These are phyloP conservation scores for Verticillium klebahnii DNA, from an alignment of 2,329 filamentous ascomycete genomes.

Conservation along the genomic window DNA sequence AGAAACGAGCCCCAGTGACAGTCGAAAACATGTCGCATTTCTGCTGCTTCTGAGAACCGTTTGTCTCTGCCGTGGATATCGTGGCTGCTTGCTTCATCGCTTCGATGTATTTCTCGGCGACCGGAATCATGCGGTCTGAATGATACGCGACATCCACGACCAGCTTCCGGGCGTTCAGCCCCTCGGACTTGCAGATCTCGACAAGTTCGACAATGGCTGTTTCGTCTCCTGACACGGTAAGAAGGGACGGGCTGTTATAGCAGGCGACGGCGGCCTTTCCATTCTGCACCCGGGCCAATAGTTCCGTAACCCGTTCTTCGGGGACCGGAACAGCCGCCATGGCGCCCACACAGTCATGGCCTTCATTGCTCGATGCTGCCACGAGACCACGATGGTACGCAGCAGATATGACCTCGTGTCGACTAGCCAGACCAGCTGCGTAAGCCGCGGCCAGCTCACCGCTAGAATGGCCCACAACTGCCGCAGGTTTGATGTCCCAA, in stretches of 20 bases:
- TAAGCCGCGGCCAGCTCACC: conserved; percentile 36
- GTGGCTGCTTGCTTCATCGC: background rate
- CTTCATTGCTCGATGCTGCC: background rate
- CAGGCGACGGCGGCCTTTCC: conserved; percentile 22
- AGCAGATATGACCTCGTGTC: background rate
- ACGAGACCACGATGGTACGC: background rate
- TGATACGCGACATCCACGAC: conserved; percentile 9
- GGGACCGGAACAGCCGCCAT: background rate
- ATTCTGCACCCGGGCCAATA: background rate
- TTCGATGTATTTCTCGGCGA: conserved; percentile 5
- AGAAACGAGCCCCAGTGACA: conserved; percentile 2
- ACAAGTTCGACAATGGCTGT: conserved; percentile 36
- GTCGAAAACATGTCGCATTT: conserved; percentile 7
- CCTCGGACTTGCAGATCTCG: conserved; percentile 24
- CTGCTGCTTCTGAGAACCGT: background rate
- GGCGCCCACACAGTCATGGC: background rate
- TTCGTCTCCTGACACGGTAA: conserved; percentile 47
- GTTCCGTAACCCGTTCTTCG: background rate
- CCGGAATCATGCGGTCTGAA: conserved; percentile 9
- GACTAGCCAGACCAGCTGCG: conserved; percentile 2
- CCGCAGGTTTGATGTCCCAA: conserved; percentile 21
- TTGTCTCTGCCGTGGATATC: background rate
- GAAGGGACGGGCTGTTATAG: conserved; percentile 36
- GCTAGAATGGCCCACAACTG: conserved; percentile 30
- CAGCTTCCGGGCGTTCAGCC: conserved; percentile 1